Evolutionary conservation across 306 rosid species (phyloP).

Genomic region (Fragaria vesca): DNA sequence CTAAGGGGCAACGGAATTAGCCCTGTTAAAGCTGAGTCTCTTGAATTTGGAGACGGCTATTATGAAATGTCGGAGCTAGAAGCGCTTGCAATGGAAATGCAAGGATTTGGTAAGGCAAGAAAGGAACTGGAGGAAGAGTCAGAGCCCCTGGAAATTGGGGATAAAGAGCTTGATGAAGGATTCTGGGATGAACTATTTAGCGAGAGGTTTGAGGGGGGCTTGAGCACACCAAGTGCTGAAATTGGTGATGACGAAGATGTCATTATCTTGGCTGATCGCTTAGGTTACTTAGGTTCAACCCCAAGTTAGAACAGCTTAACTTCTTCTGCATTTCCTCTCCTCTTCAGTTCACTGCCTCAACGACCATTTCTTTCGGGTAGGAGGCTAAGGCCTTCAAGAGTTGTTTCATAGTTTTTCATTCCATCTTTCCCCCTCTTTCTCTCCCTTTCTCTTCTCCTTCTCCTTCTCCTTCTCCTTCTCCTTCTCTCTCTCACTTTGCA

Average conservation of each 20-base stretch:
- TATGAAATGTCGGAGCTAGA: constrained; percentile 73
- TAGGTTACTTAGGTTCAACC: constrained; percentile 60
- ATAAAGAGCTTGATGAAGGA: constrained; percentile 60
- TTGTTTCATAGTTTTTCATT: constrained; percentile 1
- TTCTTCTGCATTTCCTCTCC: constrained; percentile 15
- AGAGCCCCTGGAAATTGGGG: constrained; percentile 44
- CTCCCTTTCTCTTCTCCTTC: not conserved
- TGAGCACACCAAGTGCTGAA: constrained; percentile 26
- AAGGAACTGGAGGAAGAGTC: constrained; percentile 34
- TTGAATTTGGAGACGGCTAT: constrained; percentile 39
- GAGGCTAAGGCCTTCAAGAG: not conserved
- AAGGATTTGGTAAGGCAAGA: constrained; percentile 51
- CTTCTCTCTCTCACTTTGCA: constrained; percentile 6
- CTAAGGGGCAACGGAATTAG: constrained; percentile 14
- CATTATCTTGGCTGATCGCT: constrained; percentile 46
- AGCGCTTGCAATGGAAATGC: constrained; percentile 76
- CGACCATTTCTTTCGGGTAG: constrained; percentile 6
- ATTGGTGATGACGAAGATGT: constrained; percentile 51
- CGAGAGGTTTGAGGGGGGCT: constrained; percentile 40
- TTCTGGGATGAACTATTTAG: constrained; percentile 53
- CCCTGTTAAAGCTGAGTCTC: constrained; percentile 52
- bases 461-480: not conserved
- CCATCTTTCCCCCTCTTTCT: not conserved
- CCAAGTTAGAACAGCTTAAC: constrained; percentile 34
- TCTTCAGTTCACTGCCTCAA: constrained; percentile 16